Conservation (phyloP, 768 basidiomycete genomes). For the Pisolithus tinctorius region DNA sequence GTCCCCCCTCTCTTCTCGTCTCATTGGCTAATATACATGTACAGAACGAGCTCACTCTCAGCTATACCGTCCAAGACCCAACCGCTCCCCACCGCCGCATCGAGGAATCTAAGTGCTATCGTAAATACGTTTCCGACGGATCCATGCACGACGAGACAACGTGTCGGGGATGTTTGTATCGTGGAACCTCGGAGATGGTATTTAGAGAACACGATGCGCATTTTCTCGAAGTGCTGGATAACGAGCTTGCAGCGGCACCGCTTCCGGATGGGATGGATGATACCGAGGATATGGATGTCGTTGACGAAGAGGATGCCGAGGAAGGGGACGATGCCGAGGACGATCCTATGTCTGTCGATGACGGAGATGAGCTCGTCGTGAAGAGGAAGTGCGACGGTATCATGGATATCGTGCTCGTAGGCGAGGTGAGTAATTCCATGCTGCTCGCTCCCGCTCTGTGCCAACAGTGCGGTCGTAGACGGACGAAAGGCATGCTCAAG, state of each 20-base stretch:
- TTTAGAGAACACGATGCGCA: conserved; percentile 20
- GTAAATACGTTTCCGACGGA: conserved; percentile 32
- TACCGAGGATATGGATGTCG: conserved; percentile 21
- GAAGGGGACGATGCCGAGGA: conserved; percentile 7
- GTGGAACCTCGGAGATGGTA: conserved; percentile 23
- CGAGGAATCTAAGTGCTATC: conserved; percentile 30
- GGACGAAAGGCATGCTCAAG: conserved; percentile 38
- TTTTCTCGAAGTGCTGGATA: conserved; percentile 13
- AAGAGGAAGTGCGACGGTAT: conserved; percentile 44
- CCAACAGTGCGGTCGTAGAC: conserved; percentile 31
- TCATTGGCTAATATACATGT: no score
- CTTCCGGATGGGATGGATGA: conserved; percentile 22
- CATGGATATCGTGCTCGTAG: conserved; percentile 54
- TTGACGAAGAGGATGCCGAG: conserved; percentile 12
- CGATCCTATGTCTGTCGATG: conserved; percentile 21
- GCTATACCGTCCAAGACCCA: conserved; percentile 1
- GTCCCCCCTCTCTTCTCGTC: no score
- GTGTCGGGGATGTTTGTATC: conserved; percentile 28
- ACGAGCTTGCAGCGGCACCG: conserved; percentile 6
- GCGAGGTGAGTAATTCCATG: conserved; percentile 37
- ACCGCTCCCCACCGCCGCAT: neutral
- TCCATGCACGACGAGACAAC: conserved; percentile 35
- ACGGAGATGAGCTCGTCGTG: conserved; percentile 17
- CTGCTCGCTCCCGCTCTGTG: neutral
- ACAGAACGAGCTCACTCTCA: neutral